These are phyloP conservation scores for Ustilago trichophora DNA, from an alignment of 1,284 basidiomycete species.

Conservation along the genomic window DNA sequence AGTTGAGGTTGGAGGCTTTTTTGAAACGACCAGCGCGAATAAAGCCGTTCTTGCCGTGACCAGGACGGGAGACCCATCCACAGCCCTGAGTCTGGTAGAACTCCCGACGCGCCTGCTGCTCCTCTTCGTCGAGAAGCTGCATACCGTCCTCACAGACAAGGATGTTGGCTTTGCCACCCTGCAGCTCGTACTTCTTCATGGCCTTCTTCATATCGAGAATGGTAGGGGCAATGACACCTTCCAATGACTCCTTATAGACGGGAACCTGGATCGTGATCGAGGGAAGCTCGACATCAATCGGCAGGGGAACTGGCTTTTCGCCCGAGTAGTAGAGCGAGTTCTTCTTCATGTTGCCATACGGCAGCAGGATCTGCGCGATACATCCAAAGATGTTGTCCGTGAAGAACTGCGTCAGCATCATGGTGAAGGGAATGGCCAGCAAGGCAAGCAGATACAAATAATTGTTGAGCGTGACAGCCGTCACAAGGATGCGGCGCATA, in stretches of 20 bases:
- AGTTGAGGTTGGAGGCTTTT: constrained; percentile 85
- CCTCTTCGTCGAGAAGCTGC: constrained; percentile 73
- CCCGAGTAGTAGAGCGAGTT: constrained; percentile 68
- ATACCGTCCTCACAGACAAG: constrained; percentile 81
- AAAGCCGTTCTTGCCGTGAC: constrained; percentile 74
- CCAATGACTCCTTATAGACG: constrained; percentile 75
- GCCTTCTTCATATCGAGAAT: constrained; percentile 82
- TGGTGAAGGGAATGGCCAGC: constrained; percentile 74
- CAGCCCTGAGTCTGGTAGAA: constrained; percentile 81
- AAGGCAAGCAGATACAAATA: constrained; percentile 73
- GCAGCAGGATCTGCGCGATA: constrained; percentile 57
- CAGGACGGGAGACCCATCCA: constrained; percentile 82
- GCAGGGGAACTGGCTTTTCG: constrained; percentile 56
- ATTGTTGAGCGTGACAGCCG: constrained; percentile 75
- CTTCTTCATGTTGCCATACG: constrained; percentile 74
- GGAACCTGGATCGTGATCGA: constrained; percentile 82
- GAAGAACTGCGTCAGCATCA: constrained; percentile 75
- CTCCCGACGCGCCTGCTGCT: constrained; percentile 74
- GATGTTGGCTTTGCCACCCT: constrained; percentile 80
- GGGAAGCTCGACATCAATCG: constrained; percentile 69
- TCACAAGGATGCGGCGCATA: constrained; percentile 76
- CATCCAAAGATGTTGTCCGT: constrained; percentile 72
- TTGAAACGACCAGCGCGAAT: constrained; percentile 85
- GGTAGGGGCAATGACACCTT: constrained; percentile 73
- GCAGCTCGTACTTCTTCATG: constrained; percentile 84